These are phyloP conservation scores for Irpex sp. DNA, from an alignment of 1,284 basidiomycete species.

Conservation along the genomic window DNA sequence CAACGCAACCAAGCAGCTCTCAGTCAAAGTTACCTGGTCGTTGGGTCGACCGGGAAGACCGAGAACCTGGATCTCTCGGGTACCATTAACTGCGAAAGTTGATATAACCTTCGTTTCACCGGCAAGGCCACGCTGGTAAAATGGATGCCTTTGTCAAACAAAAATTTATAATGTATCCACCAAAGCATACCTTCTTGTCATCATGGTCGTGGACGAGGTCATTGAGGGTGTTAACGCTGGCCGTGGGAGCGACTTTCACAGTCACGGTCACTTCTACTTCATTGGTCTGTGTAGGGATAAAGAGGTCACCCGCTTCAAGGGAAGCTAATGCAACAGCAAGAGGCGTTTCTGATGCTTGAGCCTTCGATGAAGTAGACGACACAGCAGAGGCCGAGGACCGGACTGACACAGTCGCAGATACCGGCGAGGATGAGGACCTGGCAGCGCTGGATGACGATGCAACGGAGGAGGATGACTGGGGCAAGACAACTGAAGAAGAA, in stretches of 20 bases:
- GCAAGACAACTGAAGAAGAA: too few species aligned
- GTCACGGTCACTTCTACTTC: not conserved
- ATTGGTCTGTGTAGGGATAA: not conserved
- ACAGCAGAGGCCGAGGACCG: not conserved
- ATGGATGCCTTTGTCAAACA: not conserved
- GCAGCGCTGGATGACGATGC: not conserved
- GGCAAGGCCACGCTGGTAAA: not conserved
- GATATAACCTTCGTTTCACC: not conserved
- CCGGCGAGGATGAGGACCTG: not conserved
- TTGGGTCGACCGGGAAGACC: slow-evolving; percentile 33
- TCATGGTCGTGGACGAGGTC: slow-evolving; percentile 13
- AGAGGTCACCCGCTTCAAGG: not conserved
- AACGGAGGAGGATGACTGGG: slow-evolving; percentile 1
- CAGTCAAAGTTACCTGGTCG: slow-evolving; percentile 33
- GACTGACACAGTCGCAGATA: slow-evolving; percentile 7
- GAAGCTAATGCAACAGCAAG: slow-evolving; percentile 3
- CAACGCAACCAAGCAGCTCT: slow-evolving; percentile 49
- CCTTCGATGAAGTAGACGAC: not conserved
- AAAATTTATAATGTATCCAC: not conserved
- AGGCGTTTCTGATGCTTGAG: not conserved
- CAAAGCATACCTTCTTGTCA: slow-evolving; percentile 17
- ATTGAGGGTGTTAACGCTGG: not conserved
- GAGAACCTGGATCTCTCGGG: slow-evolving; percentile 31
- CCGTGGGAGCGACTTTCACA: slow-evolving; percentile 9
- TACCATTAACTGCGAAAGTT: slow-evolving; percentile 27